Percentiles rank a stretch among this genome's conserved stretches.
These are phyloP conservation scores for Teratosphaeria destructans DNA, from an alignment of 2,329 filamentous ascomycete genomes.

Conservation along the genomic window DNA sequence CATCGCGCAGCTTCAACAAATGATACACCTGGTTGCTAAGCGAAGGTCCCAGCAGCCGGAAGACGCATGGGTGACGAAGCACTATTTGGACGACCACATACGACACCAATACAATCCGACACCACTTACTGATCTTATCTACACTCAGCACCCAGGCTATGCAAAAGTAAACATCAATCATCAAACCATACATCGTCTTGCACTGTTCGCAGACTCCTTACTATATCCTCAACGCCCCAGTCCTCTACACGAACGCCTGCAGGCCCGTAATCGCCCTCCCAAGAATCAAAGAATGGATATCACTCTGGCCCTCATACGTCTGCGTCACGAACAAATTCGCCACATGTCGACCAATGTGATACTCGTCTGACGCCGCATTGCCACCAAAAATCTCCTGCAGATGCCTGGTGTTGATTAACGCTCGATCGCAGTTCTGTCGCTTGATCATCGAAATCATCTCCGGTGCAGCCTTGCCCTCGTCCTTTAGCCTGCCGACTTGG, in stretches of 20 bases:
- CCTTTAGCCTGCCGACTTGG: constrained; percentile 88
- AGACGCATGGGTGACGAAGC: too few relatives aligned
- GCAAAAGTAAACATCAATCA: neutral
- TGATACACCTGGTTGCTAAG: too few relatives aligned
- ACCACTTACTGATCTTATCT: neutral
- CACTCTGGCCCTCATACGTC: constrained; percentile 96
- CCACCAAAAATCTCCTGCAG: constrained; percentile 95
- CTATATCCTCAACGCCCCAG: neutral
- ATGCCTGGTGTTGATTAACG: constrained; percentile 65
- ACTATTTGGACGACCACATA: too few relatives aligned
- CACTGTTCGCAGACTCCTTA: neutral
- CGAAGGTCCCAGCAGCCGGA: too few relatives aligned
- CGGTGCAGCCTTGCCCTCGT: constrained; percentile 73
- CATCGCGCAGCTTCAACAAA: too few relatives aligned
- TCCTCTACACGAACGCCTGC: constrained; percentile 55
- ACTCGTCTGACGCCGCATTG: constrained; percentile 97
- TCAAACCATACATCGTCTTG: neutral
- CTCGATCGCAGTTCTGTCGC: constrained; percentile 91
- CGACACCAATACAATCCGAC: neutral
- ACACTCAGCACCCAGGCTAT: neutral
- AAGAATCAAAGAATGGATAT: constrained; percentile 64
- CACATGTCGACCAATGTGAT: constrained; percentile 87
- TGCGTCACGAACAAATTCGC: constrained; percentile 95
- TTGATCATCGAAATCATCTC: constrained; percentile 99
- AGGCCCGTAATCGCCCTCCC: constrained; percentile 50